A percentile compares a stretch with the other conserved stretches of the same genome.
These are phyloP conservation scores for Camelina neglecta DNA, from an alignment of 345 rosid species.

Conservation along the genomic window DNA sequence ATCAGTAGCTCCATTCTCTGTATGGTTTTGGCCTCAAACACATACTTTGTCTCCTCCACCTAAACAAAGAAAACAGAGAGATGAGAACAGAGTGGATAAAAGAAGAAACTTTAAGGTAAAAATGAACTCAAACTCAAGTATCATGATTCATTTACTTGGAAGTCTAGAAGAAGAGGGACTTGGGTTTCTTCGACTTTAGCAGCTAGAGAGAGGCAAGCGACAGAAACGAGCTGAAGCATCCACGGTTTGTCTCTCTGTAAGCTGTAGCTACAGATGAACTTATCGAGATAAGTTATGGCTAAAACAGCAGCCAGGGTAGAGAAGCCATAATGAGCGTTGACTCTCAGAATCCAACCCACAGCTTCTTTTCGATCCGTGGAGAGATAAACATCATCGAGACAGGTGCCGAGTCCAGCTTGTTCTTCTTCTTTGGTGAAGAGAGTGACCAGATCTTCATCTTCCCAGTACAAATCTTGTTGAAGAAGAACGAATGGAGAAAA, in stretches of 20 bases:
- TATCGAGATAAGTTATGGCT: constrained; percentile 82
- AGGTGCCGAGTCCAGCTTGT: constrained; percentile 31
- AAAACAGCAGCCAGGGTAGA: constrained; percentile 70
- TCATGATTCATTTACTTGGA: constrained; percentile 58
- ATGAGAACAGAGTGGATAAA: constrained; percentile 12
- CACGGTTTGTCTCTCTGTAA: constrained; percentile 76
- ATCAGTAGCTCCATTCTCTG: constrained; percentile 97
- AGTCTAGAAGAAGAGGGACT: constrained; percentile 81
- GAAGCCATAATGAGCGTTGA: constrained; percentile 69
- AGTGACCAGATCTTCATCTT: constrained; percentile 71
- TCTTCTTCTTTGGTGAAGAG: constrained; percentile 68
- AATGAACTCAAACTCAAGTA: neutral
- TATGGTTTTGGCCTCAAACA: constrained; percentile 83
- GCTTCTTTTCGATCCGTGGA: constrained; percentile 63
- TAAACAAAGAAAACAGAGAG: constrained; percentile 31
- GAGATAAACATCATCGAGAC: constrained; percentile 44
- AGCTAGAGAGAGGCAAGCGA: constrained; percentile 86
- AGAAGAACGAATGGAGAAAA: constrained; percentile 47
- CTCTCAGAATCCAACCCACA: constrained; percentile 79
- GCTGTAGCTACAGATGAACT: constrained; percentile 61
- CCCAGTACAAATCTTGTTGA: constrained; percentile 78
- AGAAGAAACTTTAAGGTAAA: neutral
- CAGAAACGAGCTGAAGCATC: constrained; percentile 89
- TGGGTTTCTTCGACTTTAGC: constrained; percentile 94
- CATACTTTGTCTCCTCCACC: constrained; percentile 74